phyloP scores from a whole-genome alignment of 2,329 filamentous ascomycete genomes.

The Sphaceloma murrayae region DNA sequence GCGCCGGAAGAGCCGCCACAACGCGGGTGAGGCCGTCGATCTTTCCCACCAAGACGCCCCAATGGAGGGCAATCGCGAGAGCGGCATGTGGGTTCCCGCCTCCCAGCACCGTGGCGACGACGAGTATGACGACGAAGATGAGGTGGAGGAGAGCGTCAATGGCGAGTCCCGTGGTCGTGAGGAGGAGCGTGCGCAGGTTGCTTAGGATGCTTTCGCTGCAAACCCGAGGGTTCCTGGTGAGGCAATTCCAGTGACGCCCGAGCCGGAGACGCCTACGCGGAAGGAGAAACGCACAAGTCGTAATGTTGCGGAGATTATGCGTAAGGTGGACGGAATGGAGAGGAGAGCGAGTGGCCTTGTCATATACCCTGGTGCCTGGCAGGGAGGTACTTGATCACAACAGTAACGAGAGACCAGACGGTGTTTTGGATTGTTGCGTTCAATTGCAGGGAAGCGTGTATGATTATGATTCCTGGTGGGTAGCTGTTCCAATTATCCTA shows the following conservation, averaged over 20 bases:
- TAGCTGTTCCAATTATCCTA: too few species aligned
- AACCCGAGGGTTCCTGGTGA: not conserved
- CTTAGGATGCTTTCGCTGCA: constrained; percentile 16
- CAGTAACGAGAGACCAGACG: constrained; percentile 4
- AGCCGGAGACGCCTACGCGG: not conserved
- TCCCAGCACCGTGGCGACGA: constrained; percentile 53
- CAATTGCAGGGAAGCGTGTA: too few species aligned
- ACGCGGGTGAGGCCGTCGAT: constrained; percentile 61
- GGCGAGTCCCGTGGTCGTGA: constrained; percentile 39
- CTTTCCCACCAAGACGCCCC: constrained; percentile 74
- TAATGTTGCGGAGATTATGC: not conserved
- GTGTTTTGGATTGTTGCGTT: constrained; percentile 1
- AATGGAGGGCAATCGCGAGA: constrained; percentile 58
- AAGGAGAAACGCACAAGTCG: not conserved
- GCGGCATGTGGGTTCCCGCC: constrained; percentile 70
- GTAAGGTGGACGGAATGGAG: not conserved
- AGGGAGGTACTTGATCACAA: too few species aligned
- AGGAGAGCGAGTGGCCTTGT: constrained; percentile 2
- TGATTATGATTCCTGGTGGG: too few species aligned
- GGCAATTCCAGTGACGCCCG: not conserved
- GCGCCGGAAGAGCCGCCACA: constrained; percentile 59
- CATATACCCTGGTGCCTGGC: constrained; percentile 15
- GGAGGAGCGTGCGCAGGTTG: constrained; percentile 34
- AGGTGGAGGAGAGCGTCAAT: constrained; percentile 43
- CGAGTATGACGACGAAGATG: constrained; percentile 55